Evolutionary conservation across 1,284 basidiomycete genomes (phyloP), one percentile per base, ranked within the genome.

Genomic region (Cryptococcus hybrid): DNA sequence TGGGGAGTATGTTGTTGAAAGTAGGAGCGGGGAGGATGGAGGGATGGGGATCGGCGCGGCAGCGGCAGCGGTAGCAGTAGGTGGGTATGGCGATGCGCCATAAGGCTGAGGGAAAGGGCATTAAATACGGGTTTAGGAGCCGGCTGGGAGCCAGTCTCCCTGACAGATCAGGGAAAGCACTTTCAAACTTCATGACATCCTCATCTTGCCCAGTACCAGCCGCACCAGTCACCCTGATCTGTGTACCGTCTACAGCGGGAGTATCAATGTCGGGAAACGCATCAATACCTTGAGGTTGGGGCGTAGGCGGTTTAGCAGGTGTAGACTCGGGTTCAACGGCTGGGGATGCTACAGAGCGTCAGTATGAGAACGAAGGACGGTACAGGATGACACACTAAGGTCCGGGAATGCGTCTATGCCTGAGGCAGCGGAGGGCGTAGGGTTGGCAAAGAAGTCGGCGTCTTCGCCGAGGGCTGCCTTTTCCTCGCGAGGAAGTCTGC

Each of bases 141-240:
- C 13, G 65, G 59, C 37, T 58, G 60, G 13, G 52, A 52, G 11
- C 71, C 56, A 36, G 34, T 30, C 61, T 78, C 76, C 30, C 71
- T 80, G 87, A 85, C 57, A 98, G 83, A 66, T 92, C 92, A 0
- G 94, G 94, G 78, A 95, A 98, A 63, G 90, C 86, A 72, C 82
- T 88, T 80, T 95, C 88, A 67, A 98, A 98, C 77, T 90, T 86
- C 66, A 90, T 89, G 61, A 92, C 84, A 65, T 94, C 92, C 62
- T 90, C 88, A 57, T 79, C 76, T 2, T 77, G 69, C 6, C 73
- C 72, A 12, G 70, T 68, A 11, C 76, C 77, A n/a, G 55, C 63
- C 36, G 67, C 63, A 35, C 90, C 90, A 0, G 91, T 94, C 39
- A 92, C 88, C 74, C 85, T 88, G 53, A 93, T 86, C 15, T 84